Conservation (phyloP, 2,329 filamentous ascomycete species). For the Apiospora hydei region DNA sequence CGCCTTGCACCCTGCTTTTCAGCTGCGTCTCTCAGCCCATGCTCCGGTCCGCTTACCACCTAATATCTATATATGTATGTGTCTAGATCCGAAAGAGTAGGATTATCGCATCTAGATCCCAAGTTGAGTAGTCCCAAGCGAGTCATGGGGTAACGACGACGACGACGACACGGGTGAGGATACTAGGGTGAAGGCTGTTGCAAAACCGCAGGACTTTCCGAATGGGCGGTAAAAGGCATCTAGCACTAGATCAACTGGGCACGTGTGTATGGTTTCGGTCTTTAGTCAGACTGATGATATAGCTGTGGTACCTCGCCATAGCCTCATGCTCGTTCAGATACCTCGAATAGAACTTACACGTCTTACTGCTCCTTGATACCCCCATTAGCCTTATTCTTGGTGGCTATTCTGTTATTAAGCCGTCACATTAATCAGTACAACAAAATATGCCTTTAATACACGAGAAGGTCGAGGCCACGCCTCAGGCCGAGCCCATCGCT, state of each 20-base stretch:
- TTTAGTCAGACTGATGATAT: not conserved
- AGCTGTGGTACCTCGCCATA: not conserved
- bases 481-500: conserved; percentile 30
- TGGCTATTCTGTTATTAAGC: not conserved
- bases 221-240: not conserved
- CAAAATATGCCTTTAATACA: not conserved
- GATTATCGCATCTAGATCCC: not conserved
- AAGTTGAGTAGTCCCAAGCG: not conserved
- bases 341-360: not conserved
- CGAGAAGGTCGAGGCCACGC: not conserved
- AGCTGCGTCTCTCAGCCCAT: not conserved
- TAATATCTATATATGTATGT: not conserved
- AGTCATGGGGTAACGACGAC: not conserved
- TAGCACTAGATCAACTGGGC: not conserved
- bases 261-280: not conserved
- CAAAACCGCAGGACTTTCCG: not conserved
- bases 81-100: not conserved
- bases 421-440: not conserved
- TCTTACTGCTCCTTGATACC: not conserved
- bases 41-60: not conserved
- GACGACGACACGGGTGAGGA: not conserved
- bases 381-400: not conserved
- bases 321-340: too few species aligned
- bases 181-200: not conserved
- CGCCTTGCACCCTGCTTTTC: not conserved